Evolutionary conservation across 768 basidiomycete species (phyloP), one percentile per base, ranked within the genome.

Genomic region (Boletus pseudopeckii): DNA sequence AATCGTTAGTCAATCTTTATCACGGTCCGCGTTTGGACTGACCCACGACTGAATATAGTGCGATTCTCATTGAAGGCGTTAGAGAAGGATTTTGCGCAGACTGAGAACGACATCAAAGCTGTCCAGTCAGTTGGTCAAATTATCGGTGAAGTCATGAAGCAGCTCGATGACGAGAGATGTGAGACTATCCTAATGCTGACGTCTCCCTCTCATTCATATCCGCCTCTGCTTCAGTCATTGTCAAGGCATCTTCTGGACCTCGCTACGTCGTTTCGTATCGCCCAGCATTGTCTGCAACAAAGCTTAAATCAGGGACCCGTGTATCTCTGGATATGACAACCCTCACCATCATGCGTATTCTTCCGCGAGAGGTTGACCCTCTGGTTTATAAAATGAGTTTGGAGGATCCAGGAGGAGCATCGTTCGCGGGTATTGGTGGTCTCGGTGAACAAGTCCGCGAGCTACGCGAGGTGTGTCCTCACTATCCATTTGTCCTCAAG

Each of bases 251-350:
- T 0, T 96, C 93, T 18, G 97, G 97, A 7, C 97, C 97, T 30
- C 89, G 97, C 63, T 99, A 99, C 68, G 96, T 98, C 30, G 97
- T 99, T 14, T 98, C 96, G 2, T 98, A 92, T 71, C 85, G 97
- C 41, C 94, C 93, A 8, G 84, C 94, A 13, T 80, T 98, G 43
- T 92, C 94, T n/a, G 86, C 85, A 43, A 79, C 83, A 28, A 92
- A 98, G 74, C 86, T 99, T 54, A 97, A 98, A 72, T 73, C 90
- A 5, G 93, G 93, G 46, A 92, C 92, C 4, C 90, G 97, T 59
- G 97, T 99, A 53, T 95, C 94, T 51, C 83, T 99, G 32, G 97
- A 99, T 71, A 98, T 99, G 97, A 99, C 97, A 4, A 98, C 97
- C 2, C 77, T 98, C 32, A 99, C 97, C 7, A 92, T 99, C 66